A percentile compares a stretch with the other conserved stretches of the same genome.
Conservation (phyloP, 163 green algal genomes). For the Botryococcus braunii region DNA sequence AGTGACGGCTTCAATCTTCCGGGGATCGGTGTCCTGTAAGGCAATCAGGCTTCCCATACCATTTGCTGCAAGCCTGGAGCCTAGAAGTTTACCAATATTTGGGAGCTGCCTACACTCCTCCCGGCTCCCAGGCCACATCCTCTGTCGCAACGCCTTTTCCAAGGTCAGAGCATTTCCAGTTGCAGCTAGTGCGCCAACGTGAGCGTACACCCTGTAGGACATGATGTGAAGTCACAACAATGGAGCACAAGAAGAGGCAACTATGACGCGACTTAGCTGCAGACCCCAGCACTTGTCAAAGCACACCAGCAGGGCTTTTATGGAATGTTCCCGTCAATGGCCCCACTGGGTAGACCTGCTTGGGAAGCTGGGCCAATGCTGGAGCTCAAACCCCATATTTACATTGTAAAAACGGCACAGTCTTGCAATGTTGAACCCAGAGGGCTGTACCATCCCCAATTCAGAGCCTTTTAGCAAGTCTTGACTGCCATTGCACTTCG, state of each 20-base stretch:
- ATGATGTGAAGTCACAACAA: too few species aligned
- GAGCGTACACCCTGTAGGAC: slow-evolving; percentile 43
- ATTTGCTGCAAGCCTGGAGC: slow-evolving; percentile 35
- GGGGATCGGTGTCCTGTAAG: slow-evolving; percentile 37
- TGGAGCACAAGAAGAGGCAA: too few species aligned
- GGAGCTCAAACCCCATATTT: too few species aligned
- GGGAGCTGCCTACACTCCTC: slow-evolving; percentile 36
- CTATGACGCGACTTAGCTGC: too few species aligned
- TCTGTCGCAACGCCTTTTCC: slow-evolving; percentile 45
- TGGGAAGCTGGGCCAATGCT: too few species aligned
- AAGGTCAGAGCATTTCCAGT: slow-evolving; percentile 63
- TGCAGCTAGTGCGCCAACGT: slow-evolving; percentile 39
- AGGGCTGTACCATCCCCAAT: not conserved
- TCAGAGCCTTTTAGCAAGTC: not conserved
- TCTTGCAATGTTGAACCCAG: not conserved
- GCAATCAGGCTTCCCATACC: slow-evolving; percentile 41
- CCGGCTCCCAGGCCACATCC: slow-evolving; percentile 62
- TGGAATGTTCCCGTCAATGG: too few species aligned
- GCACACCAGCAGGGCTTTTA: too few species aligned
- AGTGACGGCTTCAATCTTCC: slow-evolving; percentile 44
- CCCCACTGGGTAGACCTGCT: too few species aligned
- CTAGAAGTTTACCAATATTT: slow-evolving; percentile 42
- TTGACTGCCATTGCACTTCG: not conserved
- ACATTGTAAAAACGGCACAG: too few species aligned
- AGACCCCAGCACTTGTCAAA: too few species aligned